Base-by-base conservation (phyloP, 176 grass and related monocot genomes). In the Raddia distichophylla region DNA sequence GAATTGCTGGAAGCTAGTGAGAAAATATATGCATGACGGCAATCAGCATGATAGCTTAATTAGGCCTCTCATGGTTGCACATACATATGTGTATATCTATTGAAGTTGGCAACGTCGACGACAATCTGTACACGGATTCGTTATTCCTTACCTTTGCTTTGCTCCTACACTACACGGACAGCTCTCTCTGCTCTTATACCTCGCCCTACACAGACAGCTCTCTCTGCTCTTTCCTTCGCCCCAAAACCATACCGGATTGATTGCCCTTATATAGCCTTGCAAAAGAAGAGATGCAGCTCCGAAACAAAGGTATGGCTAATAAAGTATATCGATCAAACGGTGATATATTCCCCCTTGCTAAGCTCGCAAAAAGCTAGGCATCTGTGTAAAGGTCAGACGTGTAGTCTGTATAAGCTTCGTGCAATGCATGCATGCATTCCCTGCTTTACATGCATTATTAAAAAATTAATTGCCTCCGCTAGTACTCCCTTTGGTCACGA, bases 251-350 rank as follows among this genome's bases (percentile, higher is more conserved):
- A 53, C 47, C 51, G n/a, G 47, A 32, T 1, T 17, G 52, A 54
- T 67, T 79, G 47, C 40, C 18, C 46, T 19, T 65, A 78, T 78
- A 52, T 49, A 46, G 60, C 18, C 76, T 17, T 17, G 32, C 8
- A 17, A 64, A 35, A 22, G 27, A 18, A 22, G 27, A 35, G 46
- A 65, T 8, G 43, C 46, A 76, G 15, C 46, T 52, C 60, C 63
- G 53, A 69, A 68, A 76, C 44, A 82, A 82, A 73, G 67, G 20
- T 11, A 60, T 73, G 57, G 40, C 46, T 33, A 43, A 82, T 61
- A 61, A 73, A 72, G 68, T n/a, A 34, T 35, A 10, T 73, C 11
- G 46, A 63, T 50, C 22, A 37, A 47, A 5, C 37, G 0, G 37
- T 40, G 37, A 71, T 71, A 78, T 64, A 43, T 74, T 40, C 16